Evolutionary conservation across 768 basidiomycete genomes (phyloP), one percentile per base, ranked within the genome.

Genomic region (Sporobolomyces phaffii): DNA sequence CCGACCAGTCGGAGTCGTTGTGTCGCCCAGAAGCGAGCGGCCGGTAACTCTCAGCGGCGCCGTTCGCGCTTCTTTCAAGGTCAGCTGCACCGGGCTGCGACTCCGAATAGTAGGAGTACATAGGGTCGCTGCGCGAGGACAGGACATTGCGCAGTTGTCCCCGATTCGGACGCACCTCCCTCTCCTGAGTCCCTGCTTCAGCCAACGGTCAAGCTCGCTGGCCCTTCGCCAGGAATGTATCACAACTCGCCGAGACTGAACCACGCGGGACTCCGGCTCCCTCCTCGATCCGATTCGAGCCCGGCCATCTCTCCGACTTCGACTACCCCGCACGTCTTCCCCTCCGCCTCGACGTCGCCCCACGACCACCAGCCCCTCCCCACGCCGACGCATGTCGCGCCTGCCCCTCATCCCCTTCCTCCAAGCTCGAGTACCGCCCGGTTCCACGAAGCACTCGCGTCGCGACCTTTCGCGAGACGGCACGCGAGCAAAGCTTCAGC

Each of bases 401-500:
- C 18, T 5, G 1, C 31, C 5, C 34, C 17, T 8, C 50, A n/a
- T 49, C 36, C 24, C 41, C 57, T 3, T 5, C 54, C 38, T 28
- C 4, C 34, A 7, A 56, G 20, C 20, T 31, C 56, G 43, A 58
- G 18, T 1, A 24, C 38, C 5, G 52, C 61, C 6, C 48, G 56
- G 34, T 68, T 68, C 43, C 40, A 62, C n/a, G 54, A 59, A 20
- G 59, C 59, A 28, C 52, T 53, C 51, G 51, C 58, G 10, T 28
- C 60, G 22, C 48, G 38, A 14, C 53, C 60, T 22, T 54, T 40
- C 31, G 41, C 65, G 28, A 58, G 9, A 3, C 60, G 57, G 1
- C 57, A 62, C 20, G 47, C 43, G 24, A 41, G 29, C 49, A 58
- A 58, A 6, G 3, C 48, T 1, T 68, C 66, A 5, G 24, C 51